Evolutionary conservation across 2,329 filamentous ascomycete genomes (phyloP).

Genomic region (Hypoxylon sp.): DNA sequence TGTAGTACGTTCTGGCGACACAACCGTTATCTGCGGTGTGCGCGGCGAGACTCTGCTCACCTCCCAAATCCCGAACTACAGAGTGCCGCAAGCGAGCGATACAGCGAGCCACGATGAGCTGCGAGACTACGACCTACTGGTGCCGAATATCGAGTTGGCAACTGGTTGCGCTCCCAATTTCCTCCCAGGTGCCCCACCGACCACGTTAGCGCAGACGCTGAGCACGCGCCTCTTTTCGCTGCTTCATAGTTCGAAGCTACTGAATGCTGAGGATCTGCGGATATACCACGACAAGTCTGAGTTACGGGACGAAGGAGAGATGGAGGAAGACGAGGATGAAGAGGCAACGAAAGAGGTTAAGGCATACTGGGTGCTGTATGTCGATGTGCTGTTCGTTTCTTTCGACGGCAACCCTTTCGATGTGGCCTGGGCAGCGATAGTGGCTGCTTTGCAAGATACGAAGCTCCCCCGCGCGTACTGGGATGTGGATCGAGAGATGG

Average conservation of each 20-base stretch:
- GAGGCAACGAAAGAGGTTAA: slow-evolving; percentile 68
- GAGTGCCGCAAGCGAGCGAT: slow-evolving; percentile 59
- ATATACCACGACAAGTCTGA: slow-evolving; percentile 68
- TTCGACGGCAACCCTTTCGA: slow-evolving; percentile 94
- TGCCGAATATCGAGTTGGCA: slow-evolving; percentile 93
- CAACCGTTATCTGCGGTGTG: slow-evolving; percentile 94
- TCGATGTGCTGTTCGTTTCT: slow-evolving; percentile 95
- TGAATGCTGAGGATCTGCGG: slow-evolving; percentile 77
- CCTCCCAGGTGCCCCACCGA: slow-evolving; percentile 86
- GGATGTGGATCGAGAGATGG: slow-evolving; percentile 84
- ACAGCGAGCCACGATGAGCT: slow-evolving; percentile 62
- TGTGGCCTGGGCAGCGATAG: slow-evolving; percentile 86
- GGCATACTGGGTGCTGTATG: slow-evolving; percentile 95
- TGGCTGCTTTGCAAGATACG: slow-evolving; percentile 85
- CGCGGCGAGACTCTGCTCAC: slow-evolving; percentile 86
- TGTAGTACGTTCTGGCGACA: slow-evolving; percentile 89
- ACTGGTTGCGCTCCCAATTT: slow-evolving; percentile 92
- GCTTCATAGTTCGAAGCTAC: slow-evolving; percentile 77
- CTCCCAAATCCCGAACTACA: slow-evolving; percentile 78
- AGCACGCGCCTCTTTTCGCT: slow-evolving; percentile 84
- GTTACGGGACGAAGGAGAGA: slow-evolving; percentile 51
- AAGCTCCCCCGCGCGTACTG: slow-evolving; percentile 84
- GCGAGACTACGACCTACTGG: slow-evolving; percentile 79
- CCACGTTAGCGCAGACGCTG: slow-evolving; percentile 84
- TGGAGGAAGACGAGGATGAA: slow-evolving; percentile 45